Percentiles rank a stretch among this genome's conserved stretches.
Evolutionary conservation across 2,329 filamentous ascomycete species (phyloP).

Genomic region (Apiospora pterosperma): DNA sequence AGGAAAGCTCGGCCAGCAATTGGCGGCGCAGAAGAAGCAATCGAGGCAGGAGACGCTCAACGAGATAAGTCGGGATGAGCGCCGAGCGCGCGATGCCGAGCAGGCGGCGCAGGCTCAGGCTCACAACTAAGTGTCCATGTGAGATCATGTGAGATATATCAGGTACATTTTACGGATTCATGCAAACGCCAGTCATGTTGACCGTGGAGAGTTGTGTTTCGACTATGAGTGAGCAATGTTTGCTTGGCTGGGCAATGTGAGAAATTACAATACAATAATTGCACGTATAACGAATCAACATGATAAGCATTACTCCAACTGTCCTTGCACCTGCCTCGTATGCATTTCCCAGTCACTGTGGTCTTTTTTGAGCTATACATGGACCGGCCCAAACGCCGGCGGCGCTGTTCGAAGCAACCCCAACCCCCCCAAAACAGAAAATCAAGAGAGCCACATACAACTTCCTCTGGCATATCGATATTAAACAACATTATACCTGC

Average conservation of each 20-base stretch:
- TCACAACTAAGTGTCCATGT: conserved; percentile 46
- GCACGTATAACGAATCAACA: not conserved
- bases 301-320: not conserved
- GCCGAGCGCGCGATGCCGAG: conserved; percentile 65
- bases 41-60: conserved; percentile 66
- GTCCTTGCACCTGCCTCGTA: not conserved
- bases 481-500: conserved; percentile 83
- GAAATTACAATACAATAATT: not conserved
- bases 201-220: not conserved
- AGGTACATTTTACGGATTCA: not conserved
- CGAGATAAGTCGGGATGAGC: conserved; percentile 64
- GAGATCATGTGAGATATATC: no score
- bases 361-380: not conserved
- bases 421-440: not conserved
- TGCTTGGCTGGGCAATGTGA: not conserved
- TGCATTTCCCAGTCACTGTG: not conserved
- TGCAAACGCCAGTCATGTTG: not conserved
- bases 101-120: conserved; percentile 51
- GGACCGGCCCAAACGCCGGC: not conserved
- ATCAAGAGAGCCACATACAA: not conserved
- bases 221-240: not conserved
- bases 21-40: conserved; percentile 74
- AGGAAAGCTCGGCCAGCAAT: conserved; percentile 67
- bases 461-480: not conserved
- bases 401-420: not conserved